These are phyloP conservation scores for Solanum pimpinellifolium DNA, from an alignment of 257 asterid genomes.

Conservation along the genomic window DNA sequence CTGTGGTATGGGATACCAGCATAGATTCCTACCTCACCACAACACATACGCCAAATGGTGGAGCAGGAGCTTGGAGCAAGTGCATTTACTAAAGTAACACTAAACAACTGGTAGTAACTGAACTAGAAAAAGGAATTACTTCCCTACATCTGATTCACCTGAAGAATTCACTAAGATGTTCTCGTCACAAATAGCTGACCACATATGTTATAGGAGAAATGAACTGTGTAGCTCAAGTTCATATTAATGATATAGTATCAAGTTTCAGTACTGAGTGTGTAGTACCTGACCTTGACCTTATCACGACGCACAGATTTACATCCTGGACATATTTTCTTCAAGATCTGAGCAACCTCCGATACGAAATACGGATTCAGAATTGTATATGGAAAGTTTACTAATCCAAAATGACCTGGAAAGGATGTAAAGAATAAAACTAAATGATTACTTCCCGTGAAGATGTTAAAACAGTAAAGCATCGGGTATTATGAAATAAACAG, in stretches of 20 bases:
- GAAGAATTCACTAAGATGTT: neutral
- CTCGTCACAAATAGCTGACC: neutral
- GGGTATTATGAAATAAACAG: slow-evolving; percentile 3
- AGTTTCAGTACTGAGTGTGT: slow-evolving; percentile 15
- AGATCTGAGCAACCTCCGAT: slow-evolving; percentile 61
- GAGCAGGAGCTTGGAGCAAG: neutral
- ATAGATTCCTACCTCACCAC: neutral
- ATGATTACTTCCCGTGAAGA: neutral
- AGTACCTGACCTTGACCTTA: slow-evolving; percentile 66
- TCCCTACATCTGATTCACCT: neutral
- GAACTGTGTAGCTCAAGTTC: neutral
- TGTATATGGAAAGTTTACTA: slow-evolving; percentile 59
- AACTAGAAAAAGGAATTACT: neutral
- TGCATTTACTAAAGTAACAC: neutral
- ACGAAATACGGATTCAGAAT: slow-evolving; percentile 69
- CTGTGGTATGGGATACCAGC: neutral
- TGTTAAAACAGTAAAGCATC: slow-evolving; percentile 1
- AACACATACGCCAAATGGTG: neutral
- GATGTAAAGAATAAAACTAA: neutral
- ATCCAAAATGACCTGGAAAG: slow-evolving; percentile 90
- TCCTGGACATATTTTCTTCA: slow-evolving; percentile 80
- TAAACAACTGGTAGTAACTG: neutral
- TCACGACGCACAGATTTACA: slow-evolving; percentile 48
- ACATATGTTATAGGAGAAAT: neutral
- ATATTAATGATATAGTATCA: neutral